These are phyloP conservation scores for Eucalyptus polyanthemos DNA, from an alignment of 345 rosid species.

Conservation along the genomic window DNA sequence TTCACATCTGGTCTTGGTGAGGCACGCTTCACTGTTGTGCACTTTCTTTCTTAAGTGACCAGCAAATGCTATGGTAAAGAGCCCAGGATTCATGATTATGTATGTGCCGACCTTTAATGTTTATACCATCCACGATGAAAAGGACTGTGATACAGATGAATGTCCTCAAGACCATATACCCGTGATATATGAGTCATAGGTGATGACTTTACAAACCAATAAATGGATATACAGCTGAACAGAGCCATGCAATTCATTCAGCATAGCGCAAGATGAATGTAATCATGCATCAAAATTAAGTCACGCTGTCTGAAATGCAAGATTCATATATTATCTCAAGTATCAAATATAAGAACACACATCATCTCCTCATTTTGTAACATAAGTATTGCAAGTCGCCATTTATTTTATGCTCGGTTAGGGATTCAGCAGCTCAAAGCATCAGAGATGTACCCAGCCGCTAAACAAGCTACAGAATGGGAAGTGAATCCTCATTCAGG, in stretches of 20 bases:
- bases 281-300: neutral
- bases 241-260: neutral
- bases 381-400: neutral
- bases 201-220: neutral
- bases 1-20: neutral
- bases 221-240: neutral
- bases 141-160: neutral
- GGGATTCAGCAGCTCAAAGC: neutral
- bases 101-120: neutral
- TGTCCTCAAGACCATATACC: neutral
- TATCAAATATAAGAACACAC: neutral
- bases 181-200: neutral
- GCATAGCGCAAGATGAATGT: neutral
- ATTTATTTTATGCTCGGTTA: neutral
- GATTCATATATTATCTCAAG: neutral
- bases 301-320: neutral
- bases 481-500: slow-evolving; percentile 5
- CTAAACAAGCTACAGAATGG: neutral
- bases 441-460: neutral
- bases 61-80: neutral
- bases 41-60: neutral
- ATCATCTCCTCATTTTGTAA: neutral
- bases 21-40: neutral
- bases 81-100: neutral
- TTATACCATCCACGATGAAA: neutral